Percentiles rank a stretch among this genome's conserved stretches.
Conservation (phyloP, 129 eudicot genomes). For the Helianthus annuus region DNA sequence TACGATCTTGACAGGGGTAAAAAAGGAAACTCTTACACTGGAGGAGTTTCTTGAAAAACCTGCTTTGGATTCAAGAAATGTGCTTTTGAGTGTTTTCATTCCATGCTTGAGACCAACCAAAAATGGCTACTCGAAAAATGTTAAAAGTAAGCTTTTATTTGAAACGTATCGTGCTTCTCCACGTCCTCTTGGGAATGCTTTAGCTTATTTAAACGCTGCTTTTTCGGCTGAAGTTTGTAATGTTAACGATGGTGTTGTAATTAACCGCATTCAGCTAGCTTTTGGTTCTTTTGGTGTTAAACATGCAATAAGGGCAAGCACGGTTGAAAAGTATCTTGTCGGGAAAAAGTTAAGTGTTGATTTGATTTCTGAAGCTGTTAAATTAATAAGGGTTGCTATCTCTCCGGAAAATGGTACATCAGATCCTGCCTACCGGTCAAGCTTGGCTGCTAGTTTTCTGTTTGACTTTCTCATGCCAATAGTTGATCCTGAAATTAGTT, state of each 20-base stretch:
- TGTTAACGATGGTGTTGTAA: conserved; percentile 32
- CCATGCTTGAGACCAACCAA: conserved; percentile 44
- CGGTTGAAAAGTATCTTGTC: conserved; percentile 59
- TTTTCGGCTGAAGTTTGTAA: conserved; percentile 62
- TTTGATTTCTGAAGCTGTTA: conserved; percentile 55
- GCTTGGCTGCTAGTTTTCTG: conserved; percentile 77
- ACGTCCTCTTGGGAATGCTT: conserved; percentile 88
- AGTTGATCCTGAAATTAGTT: conserved; percentile 22
- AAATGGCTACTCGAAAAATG: conserved; percentile 32
- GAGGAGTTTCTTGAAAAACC: conserved; percentile 66
- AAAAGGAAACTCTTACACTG: conserved; percentile 46
- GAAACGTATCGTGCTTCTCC: conserved; percentile 94
- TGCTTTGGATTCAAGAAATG: conserved; percentile 51
- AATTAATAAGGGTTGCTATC: conserved; percentile 44
- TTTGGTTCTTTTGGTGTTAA: conserved; percentile 77
- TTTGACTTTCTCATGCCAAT: conserved; percentile 65
- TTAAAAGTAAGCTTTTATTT: conserved; percentile 45
- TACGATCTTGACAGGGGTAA: conserved; percentile 40
- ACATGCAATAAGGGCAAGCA: conserved; percentile 63
- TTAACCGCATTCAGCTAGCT: conserved; percentile 56
- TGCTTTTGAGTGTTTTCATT: conserved; percentile 66
- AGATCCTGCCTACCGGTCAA: conserved; percentile 56
- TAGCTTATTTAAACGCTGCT: conserved; percentile 87
- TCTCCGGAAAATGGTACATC: conserved; percentile 65
- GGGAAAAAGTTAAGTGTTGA: conserved; percentile 45